Base-by-base conservation (phyloP, 768 basidiomycete genomes). In the Hebeloma cylindrosporum region DNA sequence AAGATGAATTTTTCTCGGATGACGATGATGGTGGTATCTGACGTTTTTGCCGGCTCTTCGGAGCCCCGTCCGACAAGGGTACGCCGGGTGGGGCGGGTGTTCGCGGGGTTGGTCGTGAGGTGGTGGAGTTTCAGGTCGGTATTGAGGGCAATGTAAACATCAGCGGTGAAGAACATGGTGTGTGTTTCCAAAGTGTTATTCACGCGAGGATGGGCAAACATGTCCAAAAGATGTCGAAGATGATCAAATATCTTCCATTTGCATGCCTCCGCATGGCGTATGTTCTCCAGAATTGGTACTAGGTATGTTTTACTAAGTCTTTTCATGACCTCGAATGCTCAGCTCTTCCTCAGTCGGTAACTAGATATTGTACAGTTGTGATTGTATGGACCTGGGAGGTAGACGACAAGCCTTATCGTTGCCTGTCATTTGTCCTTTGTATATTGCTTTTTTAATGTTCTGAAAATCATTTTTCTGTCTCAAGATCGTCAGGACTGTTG, bases 11-110 rank as follows among this genome's bases (percentile, higher is more conserved):
- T 68, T 82, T 77, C 60, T 85, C 85, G 48, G 81, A 82, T 48
- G 80, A 81, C 52, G 85, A 87, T 47, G 83, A 85, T 45, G 84
- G 73, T 54, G 84, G 73, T 56, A 78, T 92, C 73, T 92, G 89
- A 92, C 90, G 79, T 72, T 82, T 70, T 73, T 81, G 87, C 74
- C 60, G 87, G 88, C 88, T 91, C 88, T 70, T 64, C 54, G 86
- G 88, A 87, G 88, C 87, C 84, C 75, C 74, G 70, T 70, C 76
- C 66, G 71, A 60, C 60, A 56, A 75, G 74, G 79, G 72, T 65
- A 82, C 80, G 81, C 69, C 82, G 69, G 77, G 86, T 65, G 83
- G 79, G 80, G 84, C 53, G 73, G 75, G 51, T 54, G 74, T 68
- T n/a, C n/a, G n/a, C n/a, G n/a, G n/a, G n/a, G n/a, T n/a, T n/a